phyloP scores from a whole-genome alignment of 257 asterid genomes.

The Solanum chmielewskii region DNA sequence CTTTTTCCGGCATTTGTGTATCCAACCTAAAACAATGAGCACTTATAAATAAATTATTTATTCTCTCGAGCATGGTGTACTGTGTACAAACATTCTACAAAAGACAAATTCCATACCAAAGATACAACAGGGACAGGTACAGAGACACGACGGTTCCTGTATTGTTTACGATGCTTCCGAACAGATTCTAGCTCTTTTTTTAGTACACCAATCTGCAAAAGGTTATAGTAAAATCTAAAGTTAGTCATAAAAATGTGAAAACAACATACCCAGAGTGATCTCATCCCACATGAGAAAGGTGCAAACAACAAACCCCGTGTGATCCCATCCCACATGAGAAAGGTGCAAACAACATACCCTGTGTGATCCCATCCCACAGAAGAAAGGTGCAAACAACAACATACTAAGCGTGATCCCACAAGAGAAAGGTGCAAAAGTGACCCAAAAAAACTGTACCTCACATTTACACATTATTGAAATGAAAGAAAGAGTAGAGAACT shows the following conservation, averaged over 20 bases:
- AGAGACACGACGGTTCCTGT: conserved; percentile 58
- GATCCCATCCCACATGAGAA: not conserved
- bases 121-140: conserved; percentile 95
- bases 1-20: conserved; percentile 99
- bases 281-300: not conserved
- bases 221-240: not conserved
- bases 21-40: conserved; percentile 58
- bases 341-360: not conserved
- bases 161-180: conserved; percentile 96
- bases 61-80: not conserved
- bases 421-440: not conserved
- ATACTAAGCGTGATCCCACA: not conserved
- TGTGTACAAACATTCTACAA: not conserved
- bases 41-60: not conserved
- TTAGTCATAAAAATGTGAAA: not conserved
- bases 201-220: conserved; percentile 55
- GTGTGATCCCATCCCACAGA: not conserved
- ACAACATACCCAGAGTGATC: not conserved
- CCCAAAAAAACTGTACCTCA: not conserved
- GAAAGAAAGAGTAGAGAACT: not conserved
- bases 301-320: not conserved
- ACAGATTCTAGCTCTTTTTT: conserved; percentile 92
- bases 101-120: conserved; percentile 43
- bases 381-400: not conserved
- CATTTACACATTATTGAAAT: not conserved